Evolutionary conservation across 805 yeast genomes (phyloP).

Genomic region (Komagataella pseudopastoris): DNA sequence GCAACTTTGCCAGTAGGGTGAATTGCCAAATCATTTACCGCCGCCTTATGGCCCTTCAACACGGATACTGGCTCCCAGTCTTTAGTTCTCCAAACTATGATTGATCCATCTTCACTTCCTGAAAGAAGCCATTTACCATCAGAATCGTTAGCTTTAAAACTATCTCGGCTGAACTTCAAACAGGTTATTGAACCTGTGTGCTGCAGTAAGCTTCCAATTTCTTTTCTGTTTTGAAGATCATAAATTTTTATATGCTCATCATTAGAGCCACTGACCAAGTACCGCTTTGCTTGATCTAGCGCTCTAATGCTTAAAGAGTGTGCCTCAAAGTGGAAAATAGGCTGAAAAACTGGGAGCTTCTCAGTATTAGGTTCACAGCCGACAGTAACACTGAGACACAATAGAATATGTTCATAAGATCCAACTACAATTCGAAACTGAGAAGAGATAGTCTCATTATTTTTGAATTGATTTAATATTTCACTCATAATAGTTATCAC

Average conservation of each 20-base stretch:
- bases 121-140: constrained; percentile 84
- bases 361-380: constrained; percentile 9
- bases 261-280: constrained; percentile 85
- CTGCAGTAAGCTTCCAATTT: constrained; percentile 77
- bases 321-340: constrained; percentile 92
- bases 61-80: constrained; percentile 93
- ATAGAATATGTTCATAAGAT: constrained; percentile 85
- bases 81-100: constrained; percentile 86
- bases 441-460: background rate
- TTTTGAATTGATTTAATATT: too few species aligned
- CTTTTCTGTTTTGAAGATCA: constrained; percentile 87
- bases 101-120: constrained; percentile 83
- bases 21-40: constrained; percentile 72
- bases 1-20: constrained; percentile 90
- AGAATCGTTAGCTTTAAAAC: constrained; percentile 11
- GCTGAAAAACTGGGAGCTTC: constrained; percentile 61
- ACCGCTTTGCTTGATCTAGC: constrained; percentile 70
- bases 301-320: constrained; percentile 82
- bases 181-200: constrained; percentile 84
- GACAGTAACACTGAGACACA: constrained; percentile 63
- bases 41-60: constrained; percentile 79
- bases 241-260: constrained; percentile 93
- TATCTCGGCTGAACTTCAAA: constrained; percentile 54
- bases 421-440: constrained; percentile 82
- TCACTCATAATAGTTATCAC: background rate